Evolutionary conservation across 2,329 filamentous ascomycete species (phyloP), one percentile per base, ranked within the genome.

Genomic region (Curvularia sp.): DNA sequence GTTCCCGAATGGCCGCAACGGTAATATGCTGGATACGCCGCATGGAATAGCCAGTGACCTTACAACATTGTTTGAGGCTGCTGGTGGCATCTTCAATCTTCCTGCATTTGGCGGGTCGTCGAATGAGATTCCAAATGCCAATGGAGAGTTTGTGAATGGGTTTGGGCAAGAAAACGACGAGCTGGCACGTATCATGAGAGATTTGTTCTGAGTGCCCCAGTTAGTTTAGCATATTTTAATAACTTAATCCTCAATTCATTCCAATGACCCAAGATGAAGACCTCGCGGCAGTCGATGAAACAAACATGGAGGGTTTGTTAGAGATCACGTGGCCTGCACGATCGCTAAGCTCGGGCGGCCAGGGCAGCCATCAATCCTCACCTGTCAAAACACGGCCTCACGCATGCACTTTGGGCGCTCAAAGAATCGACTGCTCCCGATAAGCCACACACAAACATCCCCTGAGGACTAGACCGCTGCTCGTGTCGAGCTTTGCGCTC

Each of bases 41-140:
- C 84, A 88, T 65, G 83, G 83, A 8, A 82, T 87, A 70, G 86
- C 87, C 52, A 86, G 86, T 60, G 86, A 89, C 70, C 73, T 89
- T 49, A 87, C 85, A 3, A 85, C 82, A 60, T 69, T 89, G 45
- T 89, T 89, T 57, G 87, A 89, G 67, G 84, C 86, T 36, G 86
- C 86, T 3, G 86, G 86, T 0, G 83, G 82, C 0, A 83, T 64
- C 1, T 71, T 69, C n/a, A 62, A 64, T 21, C 49, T 71, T 7
- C 64, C 66, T 28, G 64, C 61, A 3, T 71, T 66, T 53, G 67
- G 65, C 7, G 58, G 54, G 1, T 49, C 78, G 41, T 77, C 79
- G 32, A 73, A 74, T 15, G 69, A 68, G 28, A 43, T 72, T 45
- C 48, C 65, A 15, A 79, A 79, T 61, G 52, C 65, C 23, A 79